Evolutionary conservation across 805 yeast genomes (phyloP), one percentile per base, ranked within the genome.

Genomic region (Kluyveromyces lactis): DNA sequence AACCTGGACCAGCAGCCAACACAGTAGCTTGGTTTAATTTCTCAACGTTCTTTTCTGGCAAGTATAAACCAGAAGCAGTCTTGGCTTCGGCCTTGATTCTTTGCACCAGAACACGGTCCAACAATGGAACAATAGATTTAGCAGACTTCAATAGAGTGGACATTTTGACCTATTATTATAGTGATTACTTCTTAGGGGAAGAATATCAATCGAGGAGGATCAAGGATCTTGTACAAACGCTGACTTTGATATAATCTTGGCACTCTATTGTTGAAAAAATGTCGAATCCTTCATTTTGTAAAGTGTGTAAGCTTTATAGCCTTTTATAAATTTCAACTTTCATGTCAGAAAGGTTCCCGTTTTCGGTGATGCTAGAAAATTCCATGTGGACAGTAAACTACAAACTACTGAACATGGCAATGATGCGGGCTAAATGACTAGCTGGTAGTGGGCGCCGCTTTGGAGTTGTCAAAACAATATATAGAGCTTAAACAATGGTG

Each of bases 71-170:
- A 33, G 92, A 79, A 42, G 95, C 83, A 44, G 97, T 89, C 71
- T 87, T 75, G 50, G 90, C 74, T 58, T 85, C 81, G 44, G 95
- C 95, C 73, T 86, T 87, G 60, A 82, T 68, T 67, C 97, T 84
- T 72, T 89, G 97, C 47, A 92, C 96, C 48, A 92, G 77, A 45
- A 92, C 90, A 69, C 98, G 83, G 79, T 92, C 97, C 53, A 92
- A 73, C 53, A 94, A 78, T 48, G 98, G 98, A 51, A 81, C 80
- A 60, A 92, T 81, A 43, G 86, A 75, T 68, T 86, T 82, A 55
- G 86, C 92, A 50, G 85, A 79, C 66, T 85, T 86, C 61, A 83
- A 68, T 49, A 83, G 60, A 36, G 87, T 73, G 44, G 76, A 66
- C 77, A 60, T 59, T 16, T n/a, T n/a, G n/a, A n/a, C n/a, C n/a